Percentiles rank a stretch among this genome's conserved stretches.
These are phyloP conservation scores for Fusarium lateritium DNA, from an alignment of 2,329 filamentous ascomycete genomes.

Conservation along the genomic window DNA sequence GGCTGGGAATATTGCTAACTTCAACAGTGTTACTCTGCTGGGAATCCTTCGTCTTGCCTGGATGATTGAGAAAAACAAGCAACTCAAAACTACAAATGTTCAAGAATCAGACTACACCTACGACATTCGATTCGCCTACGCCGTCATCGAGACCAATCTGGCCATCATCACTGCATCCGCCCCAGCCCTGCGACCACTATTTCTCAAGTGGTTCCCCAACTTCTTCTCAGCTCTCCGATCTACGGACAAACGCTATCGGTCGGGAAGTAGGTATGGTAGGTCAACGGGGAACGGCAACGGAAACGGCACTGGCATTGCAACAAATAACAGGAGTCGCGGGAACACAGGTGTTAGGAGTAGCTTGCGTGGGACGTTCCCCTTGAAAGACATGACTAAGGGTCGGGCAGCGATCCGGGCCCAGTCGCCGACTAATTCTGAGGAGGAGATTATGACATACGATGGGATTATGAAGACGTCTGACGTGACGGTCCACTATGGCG, in stretches of 20 bases:
- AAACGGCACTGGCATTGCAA: constrained; percentile 6
- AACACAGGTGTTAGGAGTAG: constrained; percentile 16
- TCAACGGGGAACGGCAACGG: constrained; percentile 5
- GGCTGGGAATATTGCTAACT: constrained; percentile 3
- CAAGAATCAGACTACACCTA: constrained; percentile 43
- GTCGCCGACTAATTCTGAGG: constrained; percentile 54
- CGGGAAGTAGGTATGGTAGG: constrained; percentile 28
- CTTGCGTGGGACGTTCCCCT: constrained; percentile 35
- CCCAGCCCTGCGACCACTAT: constrained; percentile 55
- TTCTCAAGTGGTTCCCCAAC: constrained; percentile 53
- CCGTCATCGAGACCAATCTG: constrained; percentile 55
- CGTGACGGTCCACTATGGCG: constrained; percentile 29
- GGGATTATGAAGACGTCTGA: constrained; percentile 56
- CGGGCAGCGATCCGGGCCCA: constrained; percentile 53
- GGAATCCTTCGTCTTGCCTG: constrained; percentile 53
- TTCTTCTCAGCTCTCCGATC: constrained; percentile 49
- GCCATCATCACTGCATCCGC: constrained; percentile 56
- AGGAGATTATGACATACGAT: constrained; percentile 58
- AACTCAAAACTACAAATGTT: constrained; percentile 3
- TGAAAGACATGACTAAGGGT: constrained; percentile 51
- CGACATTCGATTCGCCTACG: constrained; percentile 54
- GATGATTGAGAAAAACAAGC: constrained; percentile 44
- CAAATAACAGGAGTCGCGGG: constrained; percentile 5
- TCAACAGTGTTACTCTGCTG: constrained; percentile 51
- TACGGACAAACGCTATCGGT: constrained; percentile 27